Conservation (phyloP, 2,329 filamentous ascomycete species). For the Delphinella strobiligena region DNA sequence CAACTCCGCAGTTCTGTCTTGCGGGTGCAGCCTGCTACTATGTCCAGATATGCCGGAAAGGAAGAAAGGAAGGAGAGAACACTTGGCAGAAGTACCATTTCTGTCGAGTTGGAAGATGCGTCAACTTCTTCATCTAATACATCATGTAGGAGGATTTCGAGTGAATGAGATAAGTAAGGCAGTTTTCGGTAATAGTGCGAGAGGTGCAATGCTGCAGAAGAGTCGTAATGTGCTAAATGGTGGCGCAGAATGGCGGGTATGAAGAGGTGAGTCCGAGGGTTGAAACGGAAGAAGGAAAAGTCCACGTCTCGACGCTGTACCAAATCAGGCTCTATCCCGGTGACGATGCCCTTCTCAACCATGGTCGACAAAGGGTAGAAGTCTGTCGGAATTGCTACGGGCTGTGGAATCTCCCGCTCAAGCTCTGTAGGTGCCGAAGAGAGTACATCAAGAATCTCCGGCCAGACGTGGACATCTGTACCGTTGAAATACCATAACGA, state of each 20-base stretch:
- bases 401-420: slow-evolving; percentile 57
- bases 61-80: slow-evolving; percentile 42
- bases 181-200: slow-evolving; percentile 77
- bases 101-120: slow-evolving; percentile 30
- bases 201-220: slow-evolving; percentile 67
- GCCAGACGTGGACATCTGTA: slow-evolving; percentile 73
- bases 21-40: slow-evolving; percentile 90
- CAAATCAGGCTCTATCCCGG: slow-evolving; percentile 84
- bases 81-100: slow-evolving; percentile 38
- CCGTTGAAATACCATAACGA: slow-evolving; percentile 95
- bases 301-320: slow-evolving; percentile 85
- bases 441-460: slow-evolving; percentile 74
- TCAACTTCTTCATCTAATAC: slow-evolving; percentile 94
- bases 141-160: slow-evolving; percentile 85
- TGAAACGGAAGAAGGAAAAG: slow-evolving; percentile 82
- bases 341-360: slow-evolving; percentile 76
- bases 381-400: slow-evolving; percentile 73
- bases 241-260: slow-evolving; percentile 76
- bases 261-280: slow-evolving; percentile 86
- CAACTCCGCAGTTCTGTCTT: slow-evolving; percentile 95
- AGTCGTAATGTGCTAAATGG: slow-evolving; percentile 63
- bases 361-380: slow-evolving; percentile 88
- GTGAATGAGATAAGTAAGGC: slow-evolving; percentile 82
- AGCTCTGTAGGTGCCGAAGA: slow-evolving; percentile 54
- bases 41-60: slow-evolving; percentile 74